Percentiles rank a stretch among this genome's conserved stretches.
phyloP scores from a whole-genome alignment of 2,329 filamentous ascomycete genomes.

The Pyrenophora teres region DNA sequence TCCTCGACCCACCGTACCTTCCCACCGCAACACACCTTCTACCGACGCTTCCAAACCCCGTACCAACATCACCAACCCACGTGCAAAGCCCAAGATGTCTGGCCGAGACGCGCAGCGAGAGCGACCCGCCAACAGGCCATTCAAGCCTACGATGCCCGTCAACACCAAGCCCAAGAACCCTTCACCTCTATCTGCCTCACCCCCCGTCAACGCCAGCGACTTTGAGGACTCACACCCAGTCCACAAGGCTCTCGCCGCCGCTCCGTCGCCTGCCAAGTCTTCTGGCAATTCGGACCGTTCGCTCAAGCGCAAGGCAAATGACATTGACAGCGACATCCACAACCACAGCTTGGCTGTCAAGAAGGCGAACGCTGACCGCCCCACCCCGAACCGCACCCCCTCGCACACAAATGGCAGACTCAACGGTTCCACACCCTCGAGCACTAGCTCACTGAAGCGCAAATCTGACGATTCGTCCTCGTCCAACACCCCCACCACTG shows the following conservation, averaged over 20 bases:
- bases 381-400: slow-evolving; percentile 36
- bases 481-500: slow-evolving; percentile 33
- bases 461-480: slow-evolving; percentile 50
- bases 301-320: slow-evolving; percentile 50
- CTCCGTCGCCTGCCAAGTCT: slow-evolving; percentile 42
- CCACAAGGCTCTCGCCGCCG: slow-evolving; percentile 44
- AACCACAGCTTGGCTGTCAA: slow-evolving; percentile 43
- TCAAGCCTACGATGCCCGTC: slow-evolving; percentile 38
- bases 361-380: slow-evolving; percentile 38
- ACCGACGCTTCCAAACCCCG: slow-evolving; percentile 33
- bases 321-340: slow-evolving; percentile 45
- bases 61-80: slow-evolving; percentile 34
- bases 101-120: slow-evolving; percentile 29
- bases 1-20: slow-evolving; percentile 25
- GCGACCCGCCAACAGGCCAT: slow-evolving; percentile 25
- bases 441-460: slow-evolving; percentile 49
- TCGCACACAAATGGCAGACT: slow-evolving; percentile 36
- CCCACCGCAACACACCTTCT: slow-evolving; percentile 26
- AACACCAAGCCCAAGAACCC: slow-evolving; percentile 64
- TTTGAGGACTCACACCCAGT: slow-evolving; percentile 53
- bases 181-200: slow-evolving; percentile 65
- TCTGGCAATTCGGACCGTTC: slow-evolving; percentile 40
- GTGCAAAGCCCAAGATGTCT: slow-evolving; percentile 38
- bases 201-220: slow-evolving; percentile 65
- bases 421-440: slow-evolving; percentile 37